A percentile compares a stretch with the other conserved stretches of the same genome.
Evolutionary conservation across 805 yeast species (phyloP).

Genomic region (Zygosaccharomyces lentus): DNA sequence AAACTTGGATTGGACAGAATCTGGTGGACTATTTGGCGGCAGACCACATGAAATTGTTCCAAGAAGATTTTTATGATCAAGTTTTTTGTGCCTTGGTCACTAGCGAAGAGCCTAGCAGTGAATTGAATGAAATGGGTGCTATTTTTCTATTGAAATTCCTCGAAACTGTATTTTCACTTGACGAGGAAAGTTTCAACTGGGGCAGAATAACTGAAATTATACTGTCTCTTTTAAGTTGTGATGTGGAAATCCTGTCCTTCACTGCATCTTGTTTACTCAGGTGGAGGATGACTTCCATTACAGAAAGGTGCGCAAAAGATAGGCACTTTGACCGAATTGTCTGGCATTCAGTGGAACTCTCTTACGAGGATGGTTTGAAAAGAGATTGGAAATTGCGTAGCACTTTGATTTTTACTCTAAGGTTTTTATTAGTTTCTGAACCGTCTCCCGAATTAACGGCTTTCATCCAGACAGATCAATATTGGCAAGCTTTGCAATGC

Average conservation of each 20-base stretch:
- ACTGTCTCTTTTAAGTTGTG: constrained; percentile 20
- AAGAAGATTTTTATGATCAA: constrained; percentile 4
- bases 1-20: constrained; percentile 12
- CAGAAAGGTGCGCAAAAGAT: constrained; percentile 15
- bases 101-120: neutral
- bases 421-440: constrained; percentile 40
- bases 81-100: neutral
- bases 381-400: constrained; percentile 36
- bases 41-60: constrained; percentile 15
- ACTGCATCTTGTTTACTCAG: constrained; percentile 35
- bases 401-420: constrained; percentile 52
- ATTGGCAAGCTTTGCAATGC: constrained; percentile 55
- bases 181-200: constrained; percentile 11
- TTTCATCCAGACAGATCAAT: constrained; percentile 29
- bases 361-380: constrained; percentile 32
- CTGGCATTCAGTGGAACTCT: constrained; percentile 45
- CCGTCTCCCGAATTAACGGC: constrained; percentile 7
- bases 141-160: constrained; percentile 35
- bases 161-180: constrained; percentile 36
- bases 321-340: constrained; percentile 29
- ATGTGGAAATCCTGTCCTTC: constrained; percentile 17
- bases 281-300: constrained; percentile 48
- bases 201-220: constrained; percentile 16
- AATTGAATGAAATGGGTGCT: constrained; percentile 4
- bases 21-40: constrained; percentile 7